Evolutionary conservation across 2,329 filamentous ascomycete genomes (phyloP), one percentile per base, ranked within the genome.

Genomic region (Fusarium verticillioides): DNA sequence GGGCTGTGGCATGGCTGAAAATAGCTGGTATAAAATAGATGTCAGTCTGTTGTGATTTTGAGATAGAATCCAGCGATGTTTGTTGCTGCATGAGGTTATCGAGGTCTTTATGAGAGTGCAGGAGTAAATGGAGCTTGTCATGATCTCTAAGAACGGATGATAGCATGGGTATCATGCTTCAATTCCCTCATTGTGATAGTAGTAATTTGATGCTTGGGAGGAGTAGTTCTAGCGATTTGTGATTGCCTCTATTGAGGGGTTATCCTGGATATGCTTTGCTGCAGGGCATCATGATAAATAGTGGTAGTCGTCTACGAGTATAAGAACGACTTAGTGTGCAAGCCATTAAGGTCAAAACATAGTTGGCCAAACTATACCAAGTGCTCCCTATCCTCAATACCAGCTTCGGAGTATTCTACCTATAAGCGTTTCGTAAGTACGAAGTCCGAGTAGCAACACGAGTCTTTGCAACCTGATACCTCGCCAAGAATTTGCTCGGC

Each of bases 381-480:
- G 13, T 56, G 34, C 15, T 42, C 28, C 21, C 18, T 34, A n/a
- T 68, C 18, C 23, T 46, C 4, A 26, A 59, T 9, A 13, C 34
- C 9, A 59, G 50, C 4, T 66, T 68, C 65, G 47, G 47, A 54
- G 56, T 32, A 40, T 66, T 40, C 52, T 37, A 34, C 40, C 30
- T 68, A 21, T 43, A 34, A 68, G 53, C 65, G 47, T 47, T 63
- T 68, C 64, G 66, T 63, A 69, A 63, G 28, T 68, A 63, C 64
- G 64, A 69, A 68, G 28, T 63, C 64, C 57, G 56, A 69, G 66
- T 58, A 47, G 28, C 21, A 66, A 52, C 44, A n/a, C 18, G 36
- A 69, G 50, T 49, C 50, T 69, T 46, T 46, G 66, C 56, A 46
- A 63, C 64, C 66, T 59, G 66, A 53, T 36, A 49, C 53, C 52